phyloP scores from a whole-genome alignment of 495 filamentous ascomycete genomes.

The Apodospora peruviana region DNA sequence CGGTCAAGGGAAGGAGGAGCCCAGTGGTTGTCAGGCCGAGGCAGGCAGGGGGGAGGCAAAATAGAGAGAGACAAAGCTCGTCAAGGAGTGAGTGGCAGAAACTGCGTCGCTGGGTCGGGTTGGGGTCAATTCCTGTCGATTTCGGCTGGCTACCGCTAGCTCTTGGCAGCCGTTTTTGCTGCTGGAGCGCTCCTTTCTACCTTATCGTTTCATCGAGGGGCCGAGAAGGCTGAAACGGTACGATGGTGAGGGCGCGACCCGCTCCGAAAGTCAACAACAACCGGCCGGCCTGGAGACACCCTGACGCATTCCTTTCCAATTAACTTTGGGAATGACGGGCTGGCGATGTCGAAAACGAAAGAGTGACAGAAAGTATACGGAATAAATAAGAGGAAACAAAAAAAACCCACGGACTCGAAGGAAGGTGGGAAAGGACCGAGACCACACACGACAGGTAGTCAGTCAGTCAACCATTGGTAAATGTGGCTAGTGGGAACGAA shows the following conservation, averaged over 20 bases:
- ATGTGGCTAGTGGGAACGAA: too few species aligned
- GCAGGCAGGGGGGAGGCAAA: too few species aligned
- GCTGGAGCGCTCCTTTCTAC: not conserved
- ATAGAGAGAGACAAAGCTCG: too few species aligned
- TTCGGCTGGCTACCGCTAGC: too few species aligned
- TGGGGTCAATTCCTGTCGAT: too few species aligned
- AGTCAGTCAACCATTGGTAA: too few species aligned
- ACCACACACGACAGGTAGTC: too few species aligned
- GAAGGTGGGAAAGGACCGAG: not conserved
- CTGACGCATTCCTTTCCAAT: not conserved
- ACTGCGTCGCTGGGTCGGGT: too few species aligned
- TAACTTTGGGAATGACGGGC: too few species aligned
- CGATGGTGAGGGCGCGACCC: slow-evolving; percentile 14
- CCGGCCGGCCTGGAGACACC: not conserved
- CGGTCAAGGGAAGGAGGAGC: not conserved
- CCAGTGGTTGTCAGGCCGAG: not conserved
- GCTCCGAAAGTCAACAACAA: slow-evolving; percentile 2
- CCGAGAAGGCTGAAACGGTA: slow-evolving; percentile 20
- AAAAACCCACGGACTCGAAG: not conserved
- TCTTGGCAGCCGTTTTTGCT: not conserved
- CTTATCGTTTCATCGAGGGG: slow-evolving; percentile 24
- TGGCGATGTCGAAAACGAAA: not conserved
- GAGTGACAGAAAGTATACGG: too few species aligned
- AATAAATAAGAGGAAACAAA: not conserved
- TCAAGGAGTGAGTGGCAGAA: too few species aligned